Conservation (phyloP, 371 early-diverging fungal genomes). For the Mucor plumbeus region DNA sequence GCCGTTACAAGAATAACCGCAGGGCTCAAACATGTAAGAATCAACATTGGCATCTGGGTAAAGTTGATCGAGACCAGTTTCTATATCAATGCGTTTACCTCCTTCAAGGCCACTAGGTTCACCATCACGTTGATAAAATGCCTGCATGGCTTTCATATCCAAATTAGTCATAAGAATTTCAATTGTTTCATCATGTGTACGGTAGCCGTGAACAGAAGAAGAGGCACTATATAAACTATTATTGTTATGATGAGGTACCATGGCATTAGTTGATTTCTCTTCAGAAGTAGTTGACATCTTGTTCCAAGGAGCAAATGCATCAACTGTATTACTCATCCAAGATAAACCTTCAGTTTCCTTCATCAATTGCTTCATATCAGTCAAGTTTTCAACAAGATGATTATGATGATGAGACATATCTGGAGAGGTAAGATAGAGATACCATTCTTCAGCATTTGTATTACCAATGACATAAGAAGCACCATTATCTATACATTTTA, state of each 20-base stretch:
- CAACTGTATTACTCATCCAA: conserved; percentile 18
- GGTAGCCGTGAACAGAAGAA: conserved; percentile 25
- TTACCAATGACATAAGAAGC: conserved; percentile 90
- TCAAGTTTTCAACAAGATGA: conserved; percentile 22
- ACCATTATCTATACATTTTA: conserved; percentile 53
- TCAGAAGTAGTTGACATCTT: not conserved
- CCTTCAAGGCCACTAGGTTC: conserved; percentile 62
- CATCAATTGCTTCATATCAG: conserved; percentile 31
- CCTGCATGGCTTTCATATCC: conserved; percentile 74
- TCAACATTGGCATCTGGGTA: conserved; percentile 83
- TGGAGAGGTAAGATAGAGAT: conserved; percentile 81
- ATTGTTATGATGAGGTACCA: not conserved
- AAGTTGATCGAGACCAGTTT: conserved; percentile 80
- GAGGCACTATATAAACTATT: conserved; percentile 18
- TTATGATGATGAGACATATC: conserved; percentile 23
- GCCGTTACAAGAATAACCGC: conserved; percentile 94
- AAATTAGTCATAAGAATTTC: conserved; percentile 96
- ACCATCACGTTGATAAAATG: conserved; percentile 63
- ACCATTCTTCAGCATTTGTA: conserved; percentile 93
- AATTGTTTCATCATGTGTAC: conserved; percentile 83
- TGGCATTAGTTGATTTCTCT: conserved; percentile 3
- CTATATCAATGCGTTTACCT: conserved; percentile 68
- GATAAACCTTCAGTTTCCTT: conserved; percentile 32
- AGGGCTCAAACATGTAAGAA: conserved; percentile 90
- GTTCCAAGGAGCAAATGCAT: conserved; percentile 13